Evolutionary conservation across 164 flowering plant genomes (phyloP).

Genomic region (Magnolia changhungtana): DNA sequence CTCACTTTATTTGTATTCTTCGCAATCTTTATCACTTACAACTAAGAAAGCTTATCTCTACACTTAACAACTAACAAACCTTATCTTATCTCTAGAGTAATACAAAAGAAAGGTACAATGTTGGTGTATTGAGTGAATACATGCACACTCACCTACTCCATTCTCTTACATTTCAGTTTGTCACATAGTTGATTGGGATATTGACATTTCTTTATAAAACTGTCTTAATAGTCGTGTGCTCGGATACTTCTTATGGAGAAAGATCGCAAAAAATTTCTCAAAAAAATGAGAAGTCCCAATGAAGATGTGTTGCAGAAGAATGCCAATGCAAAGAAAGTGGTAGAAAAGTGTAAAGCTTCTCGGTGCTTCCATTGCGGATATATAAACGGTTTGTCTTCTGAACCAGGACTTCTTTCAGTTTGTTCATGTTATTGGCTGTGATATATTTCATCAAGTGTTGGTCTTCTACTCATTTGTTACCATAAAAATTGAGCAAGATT

Average conservation of each 20-base stretch:
- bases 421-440: background rate
- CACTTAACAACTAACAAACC: background rate
- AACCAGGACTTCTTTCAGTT: background rate
- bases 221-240: slow-evolving; percentile 60
- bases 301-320: slow-evolving; percentile 55
- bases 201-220: background rate
- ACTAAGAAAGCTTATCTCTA: background rate
- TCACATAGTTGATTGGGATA: background rate
- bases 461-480: background rate
- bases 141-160: background rate
- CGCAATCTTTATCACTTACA: too few relatives aligned
- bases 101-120: too few relatives aligned
- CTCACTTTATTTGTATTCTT: too few relatives aligned
- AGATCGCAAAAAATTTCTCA: slow-evolving; percentile 39
- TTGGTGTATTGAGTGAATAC: background rate
- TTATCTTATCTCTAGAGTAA: background rate
- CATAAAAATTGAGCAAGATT: background rate
- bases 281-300: slow-evolving; percentile 68
- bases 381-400: slow-evolving; percentile 42
- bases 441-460: background rate
- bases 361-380: slow-evolving; percentile 66
- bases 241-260: slow-evolving; percentile 68
- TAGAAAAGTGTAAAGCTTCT: slow-evolving; percentile 52
- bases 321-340: slow-evolving; percentile 44
- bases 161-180: background rate